These are phyloP conservation scores for Diaporthe citriasiana DNA, from an alignment of 2,329 filamentous ascomycete genomes.

Conservation along the genomic window DNA sequence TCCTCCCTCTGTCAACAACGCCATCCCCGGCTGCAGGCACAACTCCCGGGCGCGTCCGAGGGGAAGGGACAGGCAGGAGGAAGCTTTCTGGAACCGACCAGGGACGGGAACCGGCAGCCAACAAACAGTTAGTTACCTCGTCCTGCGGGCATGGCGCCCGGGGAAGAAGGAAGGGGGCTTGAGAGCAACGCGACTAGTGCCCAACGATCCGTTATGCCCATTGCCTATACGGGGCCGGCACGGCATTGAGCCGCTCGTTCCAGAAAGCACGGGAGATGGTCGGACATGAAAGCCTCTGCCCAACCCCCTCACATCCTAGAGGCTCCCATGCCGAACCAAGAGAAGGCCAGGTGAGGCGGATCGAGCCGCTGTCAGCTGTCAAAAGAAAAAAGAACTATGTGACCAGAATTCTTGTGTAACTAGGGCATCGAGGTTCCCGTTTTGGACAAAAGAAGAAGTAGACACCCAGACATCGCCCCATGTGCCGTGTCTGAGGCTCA, in stretches of 20 bases:
- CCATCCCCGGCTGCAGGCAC: constrained; percentile 14
- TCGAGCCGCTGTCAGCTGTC: constrained; percentile 26
- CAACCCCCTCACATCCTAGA: not conserved
- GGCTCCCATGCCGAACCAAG: constrained; percentile 2
- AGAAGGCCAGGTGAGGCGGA: not conserved
- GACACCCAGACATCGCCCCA: not conserved
- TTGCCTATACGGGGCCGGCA: constrained; percentile 30
- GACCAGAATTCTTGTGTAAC: constrained; percentile 9
- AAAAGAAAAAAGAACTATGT: not conserved
- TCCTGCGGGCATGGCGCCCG: constrained; percentile 8
- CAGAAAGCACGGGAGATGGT: constrained; percentile 16
- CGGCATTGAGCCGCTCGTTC: constrained; percentile 16
- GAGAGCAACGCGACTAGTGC: constrained; percentile 32
- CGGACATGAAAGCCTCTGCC: constrained; percentile 3
- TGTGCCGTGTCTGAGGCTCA: constrained; percentile 28
- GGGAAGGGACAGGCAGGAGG: not conserved
- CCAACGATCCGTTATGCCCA: constrained; percentile 12
- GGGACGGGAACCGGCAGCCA: constrained; percentile 25
- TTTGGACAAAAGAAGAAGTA: constrained; percentile 11
- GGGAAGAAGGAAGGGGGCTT: not conserved
- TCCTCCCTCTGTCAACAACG: not conserved
- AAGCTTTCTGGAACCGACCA: constrained; percentile 25
- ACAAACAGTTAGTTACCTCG: constrained; percentile 5
- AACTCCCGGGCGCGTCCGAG: constrained; percentile 6
- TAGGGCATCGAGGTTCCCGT: not conserved